Evolutionary conservation across 768 basidiomycete genomes (phyloP).

Genomic region (Agaricus sinodeliciosus): DNA sequence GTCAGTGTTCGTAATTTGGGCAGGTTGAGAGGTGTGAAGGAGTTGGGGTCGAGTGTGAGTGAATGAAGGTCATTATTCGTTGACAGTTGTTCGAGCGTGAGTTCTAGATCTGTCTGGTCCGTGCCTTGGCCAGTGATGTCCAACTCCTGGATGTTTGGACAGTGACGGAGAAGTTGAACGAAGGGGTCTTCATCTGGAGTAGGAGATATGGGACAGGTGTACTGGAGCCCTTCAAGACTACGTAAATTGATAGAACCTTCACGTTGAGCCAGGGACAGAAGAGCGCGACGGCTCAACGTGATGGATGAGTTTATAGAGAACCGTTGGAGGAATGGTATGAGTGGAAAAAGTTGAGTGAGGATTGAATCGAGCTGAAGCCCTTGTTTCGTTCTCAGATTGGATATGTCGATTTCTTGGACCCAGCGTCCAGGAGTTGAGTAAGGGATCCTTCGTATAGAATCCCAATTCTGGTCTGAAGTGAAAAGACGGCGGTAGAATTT

Average conservation of each 20-base stretch:
- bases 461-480: conserved; percentile 73
- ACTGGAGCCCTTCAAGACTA: conserved; percentile 48
- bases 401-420: conserved; percentile 73
- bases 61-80: neutral
- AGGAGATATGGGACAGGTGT: conserved; percentile 30
- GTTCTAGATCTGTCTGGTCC: conserved; percentile 44
- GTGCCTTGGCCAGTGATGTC: conserved; percentile 57
- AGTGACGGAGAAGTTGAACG: conserved; percentile 48
- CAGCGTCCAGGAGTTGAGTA: conserved; percentile 86
- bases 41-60: conserved; percentile 15
- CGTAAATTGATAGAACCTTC: conserved; percentile 45
- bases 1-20: conserved; percentile 52
- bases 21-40: conserved; percentile 44
- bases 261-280: conserved; percentile 44
- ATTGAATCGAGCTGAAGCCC: conserved; percentile 54
- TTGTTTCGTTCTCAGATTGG: conserved; percentile 41
- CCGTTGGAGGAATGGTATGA: conserved; percentile 56
- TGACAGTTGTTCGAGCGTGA: conserved; percentile 15
- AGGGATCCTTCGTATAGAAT: conserved; percentile 80
- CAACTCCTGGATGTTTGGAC: conserved; percentile 53
- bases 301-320: conserved; percentile 52
- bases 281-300: conserved; percentile 52
- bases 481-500: conserved; percentile 54
- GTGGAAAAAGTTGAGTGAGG: conserved; percentile 56
- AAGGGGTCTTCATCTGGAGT: conserved; percentile 46